phyloP scores from a whole-genome alignment of 1,139 yeast genomes.

The Arxiozyma slooffiae region DNA sequence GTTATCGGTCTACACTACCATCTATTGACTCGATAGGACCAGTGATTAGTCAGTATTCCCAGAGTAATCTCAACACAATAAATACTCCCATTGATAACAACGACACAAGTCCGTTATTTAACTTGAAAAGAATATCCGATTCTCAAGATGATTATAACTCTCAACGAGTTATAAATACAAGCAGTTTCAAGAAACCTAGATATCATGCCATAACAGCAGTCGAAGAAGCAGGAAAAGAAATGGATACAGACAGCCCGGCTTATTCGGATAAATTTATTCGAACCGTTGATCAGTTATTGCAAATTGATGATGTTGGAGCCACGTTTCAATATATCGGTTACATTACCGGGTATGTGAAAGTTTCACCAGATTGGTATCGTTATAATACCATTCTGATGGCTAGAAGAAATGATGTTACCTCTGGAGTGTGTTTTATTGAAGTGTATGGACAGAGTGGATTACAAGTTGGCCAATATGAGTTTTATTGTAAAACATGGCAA shows the following conservation, averaged over 20 bases:
- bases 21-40: background rate
- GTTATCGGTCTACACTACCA: background rate
- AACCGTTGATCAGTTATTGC: background rate
- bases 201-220: background rate
- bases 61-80: too few species aligned
- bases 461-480: background rate
- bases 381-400: background rate
- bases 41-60: background rate
- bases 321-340: background rate
- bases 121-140: background rate
- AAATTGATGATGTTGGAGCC: background rate
- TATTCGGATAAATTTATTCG: background rate
- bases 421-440: background rate
- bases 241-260: too few species aligned
- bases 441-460: background rate
- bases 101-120: background rate
- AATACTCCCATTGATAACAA: too few species aligned
- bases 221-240: background rate
- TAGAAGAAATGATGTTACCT: background rate
- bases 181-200: too few species aligned
- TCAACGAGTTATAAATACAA: constrained; percentile 4
- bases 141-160: constrained; percentile 22
- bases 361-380: background rate
- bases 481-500: background rate
- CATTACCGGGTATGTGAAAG: background rate